Evolutionary conservation across 345 rosid genomes (phyloP).

Genomic region (Heritiera littoralis): DNA sequence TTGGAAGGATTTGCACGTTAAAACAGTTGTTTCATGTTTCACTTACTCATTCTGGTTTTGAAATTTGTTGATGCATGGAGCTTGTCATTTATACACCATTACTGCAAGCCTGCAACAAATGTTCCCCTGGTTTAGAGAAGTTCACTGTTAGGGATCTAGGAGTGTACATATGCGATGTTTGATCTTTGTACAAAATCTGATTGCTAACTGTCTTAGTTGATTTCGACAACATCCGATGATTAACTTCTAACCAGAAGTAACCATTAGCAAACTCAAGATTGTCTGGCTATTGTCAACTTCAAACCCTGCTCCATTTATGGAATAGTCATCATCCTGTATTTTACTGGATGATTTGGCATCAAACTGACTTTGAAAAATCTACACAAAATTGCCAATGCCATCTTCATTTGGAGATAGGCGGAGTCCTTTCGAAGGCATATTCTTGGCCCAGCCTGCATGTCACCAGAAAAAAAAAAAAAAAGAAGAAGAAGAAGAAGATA

Average conservation of each 20-base stretch:
- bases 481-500: background rate
- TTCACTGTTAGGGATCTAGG: background rate
- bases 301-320: slow-evolving; percentile 85
- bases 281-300: slow-evolving; percentile 43
- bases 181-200: background rate
- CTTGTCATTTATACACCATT: background rate
- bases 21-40: too few species aligned
- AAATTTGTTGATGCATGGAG: background rate
- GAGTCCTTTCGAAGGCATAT: slow-evolving; percentile 96
- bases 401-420: slow-evolving; percentile 94
- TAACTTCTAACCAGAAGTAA: background rate
- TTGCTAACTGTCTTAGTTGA: background rate
- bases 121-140: too few species aligned
- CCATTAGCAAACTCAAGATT: background rate
- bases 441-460: slow-evolving; percentile 52
- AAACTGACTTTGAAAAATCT: slow-evolving; percentile 70
- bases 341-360: slow-evolving; percentile 75
- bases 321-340: slow-evolving; percentile 92
- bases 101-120: background rate
- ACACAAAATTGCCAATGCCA: slow-evolving; percentile 79
- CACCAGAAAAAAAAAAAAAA: background rate
- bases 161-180: background rate
- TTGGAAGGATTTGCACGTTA: too few species aligned
- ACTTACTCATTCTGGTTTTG: too few species aligned
- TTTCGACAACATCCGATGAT: background rate